Percentiles rank a stretch among this genome's conserved stretches.
phyloP scores from a whole-genome alignment of 2,329 filamentous ascomycete species.

The Neofusicoccum sp. region DNA sequence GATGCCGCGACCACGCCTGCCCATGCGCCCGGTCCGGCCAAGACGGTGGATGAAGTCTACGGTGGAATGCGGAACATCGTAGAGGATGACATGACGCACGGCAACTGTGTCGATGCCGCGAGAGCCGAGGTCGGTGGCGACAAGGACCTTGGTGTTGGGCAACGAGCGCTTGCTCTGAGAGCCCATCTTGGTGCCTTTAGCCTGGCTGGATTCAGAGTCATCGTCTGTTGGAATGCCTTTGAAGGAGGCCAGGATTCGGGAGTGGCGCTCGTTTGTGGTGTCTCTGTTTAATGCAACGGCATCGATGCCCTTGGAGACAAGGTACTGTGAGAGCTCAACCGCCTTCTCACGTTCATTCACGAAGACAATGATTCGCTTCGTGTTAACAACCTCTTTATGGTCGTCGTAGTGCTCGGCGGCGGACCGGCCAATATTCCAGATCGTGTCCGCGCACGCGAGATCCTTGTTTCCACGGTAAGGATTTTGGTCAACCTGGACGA shows the following conservation, averaged over 20 bases:
- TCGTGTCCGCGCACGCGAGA: slow-evolving; percentile 89
- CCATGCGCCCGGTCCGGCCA: slow-evolving; percentile 89
- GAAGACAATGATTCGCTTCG: slow-evolving; percentile 89
- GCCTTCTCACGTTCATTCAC: slow-evolving; percentile 95
- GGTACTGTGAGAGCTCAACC: slow-evolving; percentile 73
- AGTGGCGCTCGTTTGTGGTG: slow-evolving; percentile 72
- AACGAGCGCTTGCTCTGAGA: neutral
- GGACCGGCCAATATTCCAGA: slow-evolving; percentile 89
- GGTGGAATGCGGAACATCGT: slow-evolving; percentile 95
- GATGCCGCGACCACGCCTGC: slow-evolving; percentile 80
- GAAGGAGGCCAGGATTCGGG: slow-evolving; percentile 74
- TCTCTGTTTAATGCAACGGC: slow-evolving; percentile 84
- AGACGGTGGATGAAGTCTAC: slow-evolving; percentile 98
- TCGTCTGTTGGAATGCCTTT: slow-evolving; percentile 47
- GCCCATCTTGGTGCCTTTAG: neutral
- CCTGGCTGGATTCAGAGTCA: slow-evolving; percentile 1
- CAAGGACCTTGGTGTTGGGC: slow-evolving; percentile 73
- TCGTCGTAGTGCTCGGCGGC: slow-evolving; percentile 42
- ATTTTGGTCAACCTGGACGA: slow-evolving; percentile 88
- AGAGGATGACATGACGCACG: slow-evolving; percentile 87
- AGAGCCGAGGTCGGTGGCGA: slow-evolving; percentile 90
- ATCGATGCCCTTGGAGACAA: slow-evolving; percentile 82
- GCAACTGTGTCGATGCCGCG: slow-evolving; percentile 91
- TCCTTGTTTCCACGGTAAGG: slow-evolving; percentile 91
- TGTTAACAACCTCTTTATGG: slow-evolving; percentile 53